Base-by-base conservation (phyloP, 768 basidiomycete genomes). In the Pleurotus tuoliensis region DNA sequence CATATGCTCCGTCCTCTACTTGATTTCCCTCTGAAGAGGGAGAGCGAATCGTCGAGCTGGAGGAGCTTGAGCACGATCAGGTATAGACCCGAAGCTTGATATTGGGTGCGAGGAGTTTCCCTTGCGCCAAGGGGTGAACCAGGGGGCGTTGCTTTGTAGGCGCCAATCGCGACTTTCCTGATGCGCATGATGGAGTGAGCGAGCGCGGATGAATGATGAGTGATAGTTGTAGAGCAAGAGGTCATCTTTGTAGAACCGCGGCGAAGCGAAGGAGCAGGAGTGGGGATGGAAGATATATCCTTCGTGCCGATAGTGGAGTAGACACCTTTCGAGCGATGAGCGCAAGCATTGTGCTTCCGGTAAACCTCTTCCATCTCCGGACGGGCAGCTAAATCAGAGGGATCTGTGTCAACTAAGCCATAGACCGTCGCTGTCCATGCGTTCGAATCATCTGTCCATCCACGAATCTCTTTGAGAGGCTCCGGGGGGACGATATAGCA, bases 341-440 rank as follows among this genome's bases (percentile, higher is more conserved):
- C 73, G 16, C 79, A 75, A 12, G 83, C 81, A 39, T 76, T 67
- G 58, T 79, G 81, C 1, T 81, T 76, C 37, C 68, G 59, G 68
- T 79, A 77, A 0, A 65, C 56, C 73, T 75, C n/a, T 58, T 58
- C 13, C 66, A 63, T 55, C 68, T 66, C 37, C 67, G 64, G 4
- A 67, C 64, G 25, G 4, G 45, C 43, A 18, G 45, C 16, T 11
- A 56, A 27, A 39, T 54, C 59, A 15, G 52, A 39, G 66, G 66
- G 59, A 66, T 58, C 41, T 71, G 65, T 48, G 74, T 71, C 6
- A 77, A 77, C 66, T 58, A 84, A 73, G 52, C 73, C 76, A 67
- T 88, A 89, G 1, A 87, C 78, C 3, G 74, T 73, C 0, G 83
- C 73, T n/a, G 87, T 82, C 87, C 87, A 89, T 0, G 81, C 82